A percentile compares a stretch with the other conserved stretches of the same genome.
Evolutionary conservation across 805 yeast species (phyloP).

Genomic region (Nakazawaea populi): DNA sequence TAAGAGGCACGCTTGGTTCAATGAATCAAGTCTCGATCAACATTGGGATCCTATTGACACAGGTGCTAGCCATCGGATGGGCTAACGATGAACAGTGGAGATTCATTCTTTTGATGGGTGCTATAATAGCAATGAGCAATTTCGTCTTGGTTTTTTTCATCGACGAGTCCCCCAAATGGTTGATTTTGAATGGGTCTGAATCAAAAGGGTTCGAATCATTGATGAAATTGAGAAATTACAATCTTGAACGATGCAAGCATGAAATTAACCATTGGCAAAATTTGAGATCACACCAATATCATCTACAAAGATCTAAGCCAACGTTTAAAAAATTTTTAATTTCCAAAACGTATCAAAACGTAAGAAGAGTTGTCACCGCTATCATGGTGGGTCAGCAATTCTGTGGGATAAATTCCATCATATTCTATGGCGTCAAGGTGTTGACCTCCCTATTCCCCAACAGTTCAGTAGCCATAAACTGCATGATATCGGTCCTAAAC

Average conservation of each 20-base stretch:
- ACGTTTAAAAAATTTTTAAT: slow-evolving; percentile 41
- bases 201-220: slow-evolving; percentile 16
- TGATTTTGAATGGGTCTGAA: slow-evolving; percentile 40
- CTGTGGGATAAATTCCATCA: slow-evolving; percentile 87
- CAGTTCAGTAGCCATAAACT: slow-evolving; percentile 65
- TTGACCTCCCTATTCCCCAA: slow-evolving; percentile 67
- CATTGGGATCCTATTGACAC: slow-evolving; percentile 78
- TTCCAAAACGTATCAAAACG: slow-evolving; percentile 44
- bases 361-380: slow-evolving; percentile 62
- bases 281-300: slow-evolving; percentile 19
- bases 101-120: slow-evolving; percentile 56
- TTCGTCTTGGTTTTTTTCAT: slow-evolving; percentile 36
- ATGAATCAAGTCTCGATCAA: slow-evolving; percentile 87
- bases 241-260: slow-evolving; percentile 10
- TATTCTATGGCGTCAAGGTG: slow-evolving; percentile 89
- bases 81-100: slow-evolving; percentile 72
- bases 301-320: slow-evolving; percentile 18
- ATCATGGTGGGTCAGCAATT: slow-evolving; percentile 84
- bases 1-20: slow-evolving; percentile 78
- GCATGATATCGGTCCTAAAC: slow-evolving; percentile 70
- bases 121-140: slow-evolving; percentile 44
- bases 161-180: slow-evolving; percentile 85
- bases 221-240: slow-evolving; percentile 31
- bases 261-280: slow-evolving; percentile 26
- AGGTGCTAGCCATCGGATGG: slow-evolving; percentile 63